phyloP scores from a whole-genome alignment of 208 protist species.

The Blechomonas ayalai region DNA sequence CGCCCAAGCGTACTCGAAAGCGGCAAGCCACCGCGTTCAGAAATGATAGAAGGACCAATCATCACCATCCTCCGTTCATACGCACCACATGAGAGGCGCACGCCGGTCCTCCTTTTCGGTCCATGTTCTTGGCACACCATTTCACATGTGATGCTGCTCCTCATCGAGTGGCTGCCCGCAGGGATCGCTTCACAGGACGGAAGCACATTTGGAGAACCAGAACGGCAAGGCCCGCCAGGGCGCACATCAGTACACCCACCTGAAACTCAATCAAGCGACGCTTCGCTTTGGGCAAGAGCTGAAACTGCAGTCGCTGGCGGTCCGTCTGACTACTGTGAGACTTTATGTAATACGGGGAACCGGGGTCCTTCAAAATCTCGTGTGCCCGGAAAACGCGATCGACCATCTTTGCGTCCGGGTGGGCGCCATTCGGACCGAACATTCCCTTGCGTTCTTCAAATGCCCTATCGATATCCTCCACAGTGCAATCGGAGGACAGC shows the following conservation, averaged over 20 bases:
- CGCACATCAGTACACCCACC: constrained; percentile 41
- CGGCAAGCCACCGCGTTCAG: no score
- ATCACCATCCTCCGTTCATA: no score
- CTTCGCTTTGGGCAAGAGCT: constrained; percentile 71
- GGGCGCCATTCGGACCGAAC: constrained; percentile 56
- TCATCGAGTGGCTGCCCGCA: constrained; percentile 68
- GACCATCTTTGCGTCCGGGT: constrained; percentile 65
- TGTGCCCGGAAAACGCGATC: constrained; percentile 69
- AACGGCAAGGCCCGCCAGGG: constrained; percentile 27
- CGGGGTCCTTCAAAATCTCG: constrained; percentile 77
- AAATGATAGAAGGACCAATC: no score
- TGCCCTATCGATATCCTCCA: constrained; percentile 71
- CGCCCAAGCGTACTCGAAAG: no score
- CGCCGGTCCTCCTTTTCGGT: no score
- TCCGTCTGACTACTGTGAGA: constrained; percentile 64
- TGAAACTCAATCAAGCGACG: constrained; percentile 56
- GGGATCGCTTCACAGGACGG: constrained; percentile 53
- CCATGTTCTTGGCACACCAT: no score
- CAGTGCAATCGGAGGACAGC: constrained; percentile 46
- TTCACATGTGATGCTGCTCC: no score
- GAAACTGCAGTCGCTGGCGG: constrained; percentile 73
- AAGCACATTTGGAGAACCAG: constrained; percentile 49
- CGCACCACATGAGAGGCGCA: no score
- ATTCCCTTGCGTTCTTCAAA: constrained; percentile 48
- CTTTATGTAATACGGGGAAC: constrained; percentile 75